Base-by-base conservation (phyloP, 164 flowering plant species). In the Vitis amurensis region DNA sequence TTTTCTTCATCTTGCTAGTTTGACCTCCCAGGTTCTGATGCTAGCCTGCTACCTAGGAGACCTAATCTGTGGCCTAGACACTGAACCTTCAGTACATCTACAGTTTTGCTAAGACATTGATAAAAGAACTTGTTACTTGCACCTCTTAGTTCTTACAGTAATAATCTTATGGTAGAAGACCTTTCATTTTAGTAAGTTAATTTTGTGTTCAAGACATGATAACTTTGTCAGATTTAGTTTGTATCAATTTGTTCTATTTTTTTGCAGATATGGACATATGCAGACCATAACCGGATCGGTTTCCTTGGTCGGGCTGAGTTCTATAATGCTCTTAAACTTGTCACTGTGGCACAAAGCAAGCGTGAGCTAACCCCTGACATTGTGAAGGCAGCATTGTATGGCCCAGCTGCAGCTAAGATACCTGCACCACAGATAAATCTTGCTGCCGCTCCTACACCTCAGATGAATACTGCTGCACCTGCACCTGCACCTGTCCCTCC, bases 341-440 rank as follows among this genome's bases (percentile, higher is more conserved):
- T 93, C 9, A 95, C 99, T 9, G 99, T 95, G 67, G 99, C 98
- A 29, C 99, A 95, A 75, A 91, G 88, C 70, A 91, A 88, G 81
- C 79, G 92, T 51, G 98, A 93, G 11, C 71, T 95, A 68, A 91
- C 99, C 11, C 93, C 91, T 17, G 99, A 93, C 23, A 86, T 95
- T 6, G 96, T 95, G 68, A 91, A 89, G 76, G 93, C 98, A 16
- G 99, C 99, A 59, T 80, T 91, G 48, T 85, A 76, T 81, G 82
- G 96, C 56, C 93, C 97, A 17, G 97, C 98, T 77, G 83, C 98
- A n/a, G 82, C 99, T 70, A 90, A 86, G 82, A 95, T 95, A 73
- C 99, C 99, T 58, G 83, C 99, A 55, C 99, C 99, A 3, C 89
- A 89, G 79, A 91, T 95, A 72, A 88, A 87, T 75, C 74, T 89